phyloP scores from a whole-genome alignment of 2,329 filamentous ascomycete species.

The Diaporthe vaccinii region DNA sequence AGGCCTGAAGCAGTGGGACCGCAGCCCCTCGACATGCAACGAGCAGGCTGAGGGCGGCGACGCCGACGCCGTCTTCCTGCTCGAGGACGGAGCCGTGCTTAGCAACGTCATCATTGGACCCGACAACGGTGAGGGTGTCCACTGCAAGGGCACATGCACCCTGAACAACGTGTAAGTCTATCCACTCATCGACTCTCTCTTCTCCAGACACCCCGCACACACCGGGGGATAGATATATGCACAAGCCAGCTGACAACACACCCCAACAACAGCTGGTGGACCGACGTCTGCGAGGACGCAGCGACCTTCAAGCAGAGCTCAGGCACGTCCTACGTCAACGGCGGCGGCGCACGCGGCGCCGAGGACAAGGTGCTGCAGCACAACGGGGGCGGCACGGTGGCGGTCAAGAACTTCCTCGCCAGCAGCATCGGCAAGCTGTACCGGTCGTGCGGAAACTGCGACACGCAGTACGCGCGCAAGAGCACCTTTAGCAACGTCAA shows the following conservation, averaged over 20 bases:
- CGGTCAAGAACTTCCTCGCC: conserved; percentile 56
- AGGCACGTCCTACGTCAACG: conserved; percentile 53
- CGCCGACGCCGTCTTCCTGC: conserved; percentile 61
- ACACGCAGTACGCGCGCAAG: conserved; percentile 52
- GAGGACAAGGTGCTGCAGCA: conserved; percentile 55
- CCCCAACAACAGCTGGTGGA: conserved; percentile 51
- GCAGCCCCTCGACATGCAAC: conserved; percentile 34
- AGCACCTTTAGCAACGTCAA: conserved; percentile 61
- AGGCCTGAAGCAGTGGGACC: conserved; percentile 50
- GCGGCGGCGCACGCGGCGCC: conserved; percentile 53
- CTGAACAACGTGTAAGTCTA: conserved; percentile 48
- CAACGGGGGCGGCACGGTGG: conserved; percentile 53
- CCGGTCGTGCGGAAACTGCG: conserved; percentile 63
- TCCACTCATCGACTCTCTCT: not conserved
- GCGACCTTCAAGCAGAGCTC: conserved; percentile 52
- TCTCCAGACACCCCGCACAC: not conserved
- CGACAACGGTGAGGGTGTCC: conserved; percentile 61
- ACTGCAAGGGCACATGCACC: conserved; percentile 62
- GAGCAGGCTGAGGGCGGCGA: conserved; percentile 45
- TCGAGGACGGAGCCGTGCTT: conserved; percentile 62
- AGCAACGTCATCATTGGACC: conserved; percentile 65
- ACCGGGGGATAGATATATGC: not conserved
- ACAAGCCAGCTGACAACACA: conserved; percentile 42
- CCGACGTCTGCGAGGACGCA: conserved; percentile 52
- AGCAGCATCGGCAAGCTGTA: conserved; percentile 61